These are phyloP conservation scores for Brassica hybrid DNA, from an alignment of 441 rosid species.

Conservation along the genomic window DNA sequence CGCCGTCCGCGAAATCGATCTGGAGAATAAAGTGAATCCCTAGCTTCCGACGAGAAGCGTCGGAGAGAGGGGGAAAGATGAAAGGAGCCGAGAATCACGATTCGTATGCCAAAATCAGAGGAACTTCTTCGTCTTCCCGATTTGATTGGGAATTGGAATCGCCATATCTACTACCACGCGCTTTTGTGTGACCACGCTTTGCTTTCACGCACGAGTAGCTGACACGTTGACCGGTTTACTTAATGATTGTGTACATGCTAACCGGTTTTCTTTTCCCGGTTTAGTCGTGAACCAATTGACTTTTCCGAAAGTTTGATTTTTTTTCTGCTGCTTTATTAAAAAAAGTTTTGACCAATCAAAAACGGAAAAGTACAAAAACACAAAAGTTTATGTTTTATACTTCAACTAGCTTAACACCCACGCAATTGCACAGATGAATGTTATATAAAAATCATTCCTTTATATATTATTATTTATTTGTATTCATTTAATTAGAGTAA, in stretches of 20 bases:
- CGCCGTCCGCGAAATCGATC: not conserved
- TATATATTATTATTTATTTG: no score
- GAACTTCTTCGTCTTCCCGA: conserved; percentile 12
- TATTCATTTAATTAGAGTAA: no score
- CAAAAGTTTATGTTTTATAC: no score
- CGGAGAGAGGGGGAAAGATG: conserved; percentile 39
- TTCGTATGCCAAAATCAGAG: not conserved
- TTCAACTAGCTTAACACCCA: no score
- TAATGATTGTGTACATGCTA: not conserved
- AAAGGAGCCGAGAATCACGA: conserved; percentile 6
- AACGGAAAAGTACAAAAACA: no score
- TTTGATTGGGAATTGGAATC: conserved; percentile 37
- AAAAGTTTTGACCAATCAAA: not conserved
- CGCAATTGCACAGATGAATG: no score
- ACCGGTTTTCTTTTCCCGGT: conserved; percentile 18
- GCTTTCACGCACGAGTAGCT: not conserved
- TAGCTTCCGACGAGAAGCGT: conserved; percentile 31
- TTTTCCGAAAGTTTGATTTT: not conserved
- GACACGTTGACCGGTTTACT: not conserved
- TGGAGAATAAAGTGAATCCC: conserved; percentile 9
- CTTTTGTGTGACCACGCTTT: conserved; percentile 2
- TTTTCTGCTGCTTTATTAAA: not conserved
- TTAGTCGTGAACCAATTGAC: not conserved
- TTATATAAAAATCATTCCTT: no score
- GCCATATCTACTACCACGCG: conserved; percentile 34